Percentiles rank a stretch among this genome's conserved stretches.
These are phyloP conservation scores for Sporothrix brunneoviolacea DNA, from an alignment of 2,329 filamentous ascomycete species.

Conservation along the genomic window DNA sequence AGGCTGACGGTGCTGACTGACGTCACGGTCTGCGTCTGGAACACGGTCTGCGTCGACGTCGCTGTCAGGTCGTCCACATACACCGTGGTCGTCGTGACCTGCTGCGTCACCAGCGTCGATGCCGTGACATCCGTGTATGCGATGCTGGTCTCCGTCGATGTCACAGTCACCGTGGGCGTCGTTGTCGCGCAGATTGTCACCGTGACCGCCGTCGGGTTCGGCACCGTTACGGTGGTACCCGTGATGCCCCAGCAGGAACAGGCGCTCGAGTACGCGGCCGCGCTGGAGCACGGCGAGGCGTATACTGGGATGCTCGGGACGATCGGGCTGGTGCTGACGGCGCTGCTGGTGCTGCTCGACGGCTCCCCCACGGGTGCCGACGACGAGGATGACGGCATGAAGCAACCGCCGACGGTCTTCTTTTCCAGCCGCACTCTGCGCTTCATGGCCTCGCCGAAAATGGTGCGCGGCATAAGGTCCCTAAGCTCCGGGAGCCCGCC, in stretches of 20 bases:
- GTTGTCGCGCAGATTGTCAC: background rate
- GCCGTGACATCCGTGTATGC: background rate
- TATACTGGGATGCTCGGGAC: constrained; percentile 19
- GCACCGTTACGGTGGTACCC: constrained; percentile 1
- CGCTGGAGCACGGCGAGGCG: constrained; percentile 21
- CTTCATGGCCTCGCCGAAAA: too few species aligned
- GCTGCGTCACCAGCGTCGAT: background rate
- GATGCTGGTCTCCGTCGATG: background rate
- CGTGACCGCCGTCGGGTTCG: constrained; percentile 1
- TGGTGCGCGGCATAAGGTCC: too few species aligned
- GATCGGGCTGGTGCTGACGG: background rate
- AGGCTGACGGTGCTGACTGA: background rate
- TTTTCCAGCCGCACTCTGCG: too few species aligned
- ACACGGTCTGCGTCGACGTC: background rate
- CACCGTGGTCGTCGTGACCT: background rate
- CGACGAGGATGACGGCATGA: background rate
- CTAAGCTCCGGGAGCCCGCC: background rate
- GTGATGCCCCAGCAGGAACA: constrained; percentile 25
- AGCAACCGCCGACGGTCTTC: too few species aligned
- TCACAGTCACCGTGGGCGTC: background rate
- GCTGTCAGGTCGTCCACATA: background rate
- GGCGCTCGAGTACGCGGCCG: constrained; percentile 21
- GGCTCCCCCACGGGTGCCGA: background rate
- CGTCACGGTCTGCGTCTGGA: background rate
- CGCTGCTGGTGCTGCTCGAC: background rate